Conservation (phyloP, 1,284 basidiomycete genomes). For the Ustilago crameri region DNA sequence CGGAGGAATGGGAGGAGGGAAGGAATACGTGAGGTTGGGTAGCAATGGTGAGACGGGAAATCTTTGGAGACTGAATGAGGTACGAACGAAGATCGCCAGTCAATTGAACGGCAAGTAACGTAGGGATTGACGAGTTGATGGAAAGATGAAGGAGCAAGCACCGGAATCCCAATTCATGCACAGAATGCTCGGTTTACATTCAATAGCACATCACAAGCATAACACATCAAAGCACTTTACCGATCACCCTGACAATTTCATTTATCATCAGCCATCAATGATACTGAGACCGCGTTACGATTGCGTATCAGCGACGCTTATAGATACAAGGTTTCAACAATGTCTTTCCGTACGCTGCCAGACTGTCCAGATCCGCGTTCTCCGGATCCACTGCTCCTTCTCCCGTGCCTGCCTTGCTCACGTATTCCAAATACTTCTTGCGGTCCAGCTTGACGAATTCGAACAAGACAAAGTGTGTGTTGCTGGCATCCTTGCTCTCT, state of each 20-base stretch:
- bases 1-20: background rate
- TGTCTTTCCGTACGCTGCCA: slow-evolving; percentile 75
- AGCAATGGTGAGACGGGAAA: slow-evolving; percentile 12
- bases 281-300: background rate
- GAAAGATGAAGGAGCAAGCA: background rate
- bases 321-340: slow-evolving; percentile 93
- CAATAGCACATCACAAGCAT: background rate
- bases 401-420: background rate
- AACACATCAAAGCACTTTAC: background rate
- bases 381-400: background rate
- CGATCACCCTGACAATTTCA: no score
- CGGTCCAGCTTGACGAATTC: slow-evolving; percentile 47
- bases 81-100: slow-evolving; percentile 11
- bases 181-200: background rate
- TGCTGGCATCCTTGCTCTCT: slow-evolving; percentile 72
- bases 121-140: background rate
- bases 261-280: background rate
- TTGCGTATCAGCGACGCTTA: slow-evolving; percentile 78
- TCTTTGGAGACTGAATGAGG: slow-evolving; percentile 32
- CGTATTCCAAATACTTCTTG: background rate
- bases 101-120: slow-evolving; percentile 19
- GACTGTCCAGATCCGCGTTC: slow-evolving; percentile 44
- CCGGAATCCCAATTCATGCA: background rate
- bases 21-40: slow-evolving; percentile 37
- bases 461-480: slow-evolving; percentile 59